Percentiles rank a stretch among this genome's conserved stretches.
These are phyloP conservation scores for Solanum aculeatissimum DNA, from an alignment of 305 asterid genomes.

Conservation along the genomic window DNA sequence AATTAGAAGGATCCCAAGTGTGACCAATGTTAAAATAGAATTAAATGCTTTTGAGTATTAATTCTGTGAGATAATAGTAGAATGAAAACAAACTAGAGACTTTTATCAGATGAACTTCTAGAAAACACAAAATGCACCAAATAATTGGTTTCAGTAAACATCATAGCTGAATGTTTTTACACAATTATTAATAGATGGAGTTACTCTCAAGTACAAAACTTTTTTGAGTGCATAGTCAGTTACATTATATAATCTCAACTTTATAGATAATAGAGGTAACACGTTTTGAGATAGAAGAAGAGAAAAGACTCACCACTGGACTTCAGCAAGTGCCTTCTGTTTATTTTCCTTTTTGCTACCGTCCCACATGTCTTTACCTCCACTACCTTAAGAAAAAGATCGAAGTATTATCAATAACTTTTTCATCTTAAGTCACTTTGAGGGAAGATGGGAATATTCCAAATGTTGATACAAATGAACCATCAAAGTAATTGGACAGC, in stretches of 20 bases:
- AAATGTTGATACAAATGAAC: background rate
- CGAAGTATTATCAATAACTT: background rate
- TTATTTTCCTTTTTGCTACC: conserved; percentile 75
- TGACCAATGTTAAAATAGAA: background rate
- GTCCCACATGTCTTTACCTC: conserved; percentile 69
- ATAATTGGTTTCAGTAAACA: background rate
- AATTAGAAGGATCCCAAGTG: background rate
- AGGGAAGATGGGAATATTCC: background rate
- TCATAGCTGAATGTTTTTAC: background rate
- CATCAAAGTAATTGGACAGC: background rate
- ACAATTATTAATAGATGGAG: background rate
- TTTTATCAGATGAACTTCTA: background rate
- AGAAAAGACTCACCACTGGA: conserved; percentile 63
- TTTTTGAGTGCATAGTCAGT: background rate
- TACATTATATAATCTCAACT: background rate
- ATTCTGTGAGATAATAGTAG: background rate
- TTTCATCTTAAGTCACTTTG: background rate
- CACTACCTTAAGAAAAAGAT: conserved; percentile 56
- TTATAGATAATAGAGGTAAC: background rate
- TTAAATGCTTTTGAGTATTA: background rate
- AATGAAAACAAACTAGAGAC: background rate
- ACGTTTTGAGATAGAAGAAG: background rate
- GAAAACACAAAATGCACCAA: background rate
- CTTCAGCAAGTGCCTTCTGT: conserved; percentile 68
- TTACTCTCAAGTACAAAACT: background rate